A percentile compares a stretch with the other conserved stretches of the same genome.
Conservation (phyloP, 148 eudicot species). For the Silene latifolia region DNA sequence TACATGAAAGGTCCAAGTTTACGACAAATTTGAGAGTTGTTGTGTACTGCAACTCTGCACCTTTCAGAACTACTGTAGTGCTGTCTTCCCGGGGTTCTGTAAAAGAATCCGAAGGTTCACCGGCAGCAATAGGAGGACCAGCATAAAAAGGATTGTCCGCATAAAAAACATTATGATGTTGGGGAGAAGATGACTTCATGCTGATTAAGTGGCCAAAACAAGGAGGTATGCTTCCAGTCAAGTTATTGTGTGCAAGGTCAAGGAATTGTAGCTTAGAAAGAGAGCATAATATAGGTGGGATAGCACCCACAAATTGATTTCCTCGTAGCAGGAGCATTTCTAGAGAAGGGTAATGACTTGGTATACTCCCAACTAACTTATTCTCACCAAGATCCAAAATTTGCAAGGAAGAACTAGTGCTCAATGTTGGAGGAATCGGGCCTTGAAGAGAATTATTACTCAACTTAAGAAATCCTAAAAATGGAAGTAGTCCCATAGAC, state of each 20-base stretch:
- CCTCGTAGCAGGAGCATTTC: constrained; percentile 15
- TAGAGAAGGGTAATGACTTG: too few species aligned
- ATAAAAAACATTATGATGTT: too few species aligned
- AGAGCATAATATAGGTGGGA: constrained; percentile 30
- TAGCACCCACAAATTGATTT: constrained; percentile 25
- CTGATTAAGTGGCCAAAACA: constrained; percentile 25
- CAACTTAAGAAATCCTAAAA: too few species aligned
- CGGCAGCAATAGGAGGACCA: too few species aligned
- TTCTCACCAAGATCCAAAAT: too few species aligned
- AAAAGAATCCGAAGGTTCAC: too few species aligned
- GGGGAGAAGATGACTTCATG: not conserved
- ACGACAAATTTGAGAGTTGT: not conserved
- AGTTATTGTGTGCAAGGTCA: constrained; percentile 36
- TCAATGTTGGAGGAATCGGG: too few species aligned
- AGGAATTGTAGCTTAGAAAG: constrained; percentile 25
- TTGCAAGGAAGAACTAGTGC: too few species aligned
- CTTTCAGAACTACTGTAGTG: constrained; percentile 16
- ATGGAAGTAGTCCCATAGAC: too few species aligned
- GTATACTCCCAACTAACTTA: too few species aligned
- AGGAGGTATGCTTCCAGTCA: constrained; percentile 33
- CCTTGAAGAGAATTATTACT: too few species aligned
- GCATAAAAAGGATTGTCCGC: too few species aligned
- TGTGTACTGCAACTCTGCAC: constrained; percentile 21
- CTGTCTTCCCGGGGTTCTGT: not conserved
- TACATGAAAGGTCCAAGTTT: constrained; percentile 45